phyloP scores from a whole-genome alignment of 208 protist genomes.

The Porcisia hertigi region DNA sequence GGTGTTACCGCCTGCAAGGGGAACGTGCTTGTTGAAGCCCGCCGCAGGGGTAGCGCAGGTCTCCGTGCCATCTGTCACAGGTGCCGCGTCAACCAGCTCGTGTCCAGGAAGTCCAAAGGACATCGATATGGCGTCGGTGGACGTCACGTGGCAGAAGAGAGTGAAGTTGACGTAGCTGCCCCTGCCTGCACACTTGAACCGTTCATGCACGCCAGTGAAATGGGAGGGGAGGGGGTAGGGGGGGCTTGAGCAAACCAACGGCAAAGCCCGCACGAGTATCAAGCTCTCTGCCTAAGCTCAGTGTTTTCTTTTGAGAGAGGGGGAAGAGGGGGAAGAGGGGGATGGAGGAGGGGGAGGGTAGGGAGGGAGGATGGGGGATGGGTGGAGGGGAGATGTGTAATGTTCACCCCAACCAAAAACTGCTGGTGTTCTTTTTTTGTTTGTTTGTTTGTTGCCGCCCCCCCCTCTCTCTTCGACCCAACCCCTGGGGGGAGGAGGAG shows the following conservation, averaged over 20 bases:
- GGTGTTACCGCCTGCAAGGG: background rate
- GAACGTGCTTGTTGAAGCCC: background rate
- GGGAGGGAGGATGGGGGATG: conserved; percentile 2
- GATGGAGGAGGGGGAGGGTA: background rate
- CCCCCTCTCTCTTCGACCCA: no score
- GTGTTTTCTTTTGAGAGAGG: no score
- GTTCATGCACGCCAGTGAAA: background rate
- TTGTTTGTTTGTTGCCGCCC: no score
- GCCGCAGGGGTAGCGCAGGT: background rate
- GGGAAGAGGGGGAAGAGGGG: background rate
- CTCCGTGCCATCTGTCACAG: background rate
- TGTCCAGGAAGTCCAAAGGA: background rate
- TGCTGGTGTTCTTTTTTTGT: no score
- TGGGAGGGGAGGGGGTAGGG: background rate
- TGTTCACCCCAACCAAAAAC: no score
- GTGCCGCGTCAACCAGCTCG: background rate
- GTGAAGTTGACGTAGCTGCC: background rate
- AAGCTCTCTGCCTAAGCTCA: no score
- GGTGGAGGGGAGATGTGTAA: no score
- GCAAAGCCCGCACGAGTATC: background rate
- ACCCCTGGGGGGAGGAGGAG: no score
- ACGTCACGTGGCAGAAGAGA: background rate
- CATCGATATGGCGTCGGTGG: background rate
- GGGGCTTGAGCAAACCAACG: background rate
- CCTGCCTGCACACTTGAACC: background rate